Conservation (phyloP, 768 basidiomycete species). For the Tephrocybe sp. region DNA sequence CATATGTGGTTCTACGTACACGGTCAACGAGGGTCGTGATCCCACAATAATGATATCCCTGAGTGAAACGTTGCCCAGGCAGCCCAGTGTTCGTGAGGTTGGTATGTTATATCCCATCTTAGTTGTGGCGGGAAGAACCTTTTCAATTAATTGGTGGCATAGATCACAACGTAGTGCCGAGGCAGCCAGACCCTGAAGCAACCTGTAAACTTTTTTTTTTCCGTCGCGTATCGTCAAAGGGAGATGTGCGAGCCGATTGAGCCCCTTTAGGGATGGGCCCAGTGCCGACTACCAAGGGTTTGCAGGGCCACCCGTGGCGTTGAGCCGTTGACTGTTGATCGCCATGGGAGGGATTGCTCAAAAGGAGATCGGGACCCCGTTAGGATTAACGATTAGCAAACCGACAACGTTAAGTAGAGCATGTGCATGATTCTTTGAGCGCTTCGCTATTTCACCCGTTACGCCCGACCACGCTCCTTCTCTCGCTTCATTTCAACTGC, state of each 20-base stretch:
- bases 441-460: not conserved
- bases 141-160: no score
- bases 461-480: not conserved
- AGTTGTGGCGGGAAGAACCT: no score
- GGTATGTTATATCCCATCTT: no score
- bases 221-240: not conserved
- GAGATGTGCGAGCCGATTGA: not conserved
- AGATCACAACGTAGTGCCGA: no score
- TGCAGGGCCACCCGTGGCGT: constrained; percentile 7
- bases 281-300: not conserved
- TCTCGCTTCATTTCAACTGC: not conserved
- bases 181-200: no score
- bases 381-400: constrained; percentile 10
- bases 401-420: not conserved
- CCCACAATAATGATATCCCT: no score
- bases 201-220: not conserved
- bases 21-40: no score
- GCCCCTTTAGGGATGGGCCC: constrained; percentile 1
- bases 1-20: no score
- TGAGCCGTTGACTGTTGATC: constrained; percentile 15
- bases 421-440: not conserved
- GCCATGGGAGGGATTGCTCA: constrained; percentile 2
- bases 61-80: no score
- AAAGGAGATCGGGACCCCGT: not conserved
- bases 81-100: no score